These are phyloP conservation scores for Hyaloscypha hepaticicola DNA, from an alignment of 495 filamentous ascomycete genomes.

Conservation along the genomic window DNA sequence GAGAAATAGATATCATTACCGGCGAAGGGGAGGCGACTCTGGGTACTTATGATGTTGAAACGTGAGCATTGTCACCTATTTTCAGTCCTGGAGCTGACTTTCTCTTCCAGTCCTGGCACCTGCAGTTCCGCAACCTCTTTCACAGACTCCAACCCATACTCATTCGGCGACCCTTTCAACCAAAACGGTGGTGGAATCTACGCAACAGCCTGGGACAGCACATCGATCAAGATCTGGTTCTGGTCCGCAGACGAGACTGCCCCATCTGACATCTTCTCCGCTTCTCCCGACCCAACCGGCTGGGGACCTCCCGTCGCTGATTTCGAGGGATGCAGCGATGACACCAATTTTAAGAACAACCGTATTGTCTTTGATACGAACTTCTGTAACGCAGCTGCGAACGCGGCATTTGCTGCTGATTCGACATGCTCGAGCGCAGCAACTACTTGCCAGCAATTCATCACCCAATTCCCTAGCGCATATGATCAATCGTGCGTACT, in stretches of 20 bases:
- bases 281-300: background rate
- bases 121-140: background rate
- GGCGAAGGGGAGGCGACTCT: background rate
- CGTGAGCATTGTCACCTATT: too few species aligned
- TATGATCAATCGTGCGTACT: too few species aligned
- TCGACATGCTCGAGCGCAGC: background rate
- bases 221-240: background rate
- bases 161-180: background rate
- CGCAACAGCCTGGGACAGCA: background rate
- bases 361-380: background rate
- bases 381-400: background rate
- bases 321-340: background rate
- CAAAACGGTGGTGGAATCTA: background rate
- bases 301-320: background rate
- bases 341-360: constrained; percentile 1
- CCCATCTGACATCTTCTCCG: background rate
- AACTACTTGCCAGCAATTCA: background rate
- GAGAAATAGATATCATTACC: background rate
- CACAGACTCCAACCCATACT: background rate
- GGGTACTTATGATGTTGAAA: too few species aligned
- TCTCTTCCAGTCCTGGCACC: too few species aligned
- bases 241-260: background rate
- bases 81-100: too few species aligned
- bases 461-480: background rate
- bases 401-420: background rate